These are phyloP conservation scores for Saprolegnia parasitica DNA, from an alignment of 352 stramenopile species.

Conservation along the genomic window DNA sequence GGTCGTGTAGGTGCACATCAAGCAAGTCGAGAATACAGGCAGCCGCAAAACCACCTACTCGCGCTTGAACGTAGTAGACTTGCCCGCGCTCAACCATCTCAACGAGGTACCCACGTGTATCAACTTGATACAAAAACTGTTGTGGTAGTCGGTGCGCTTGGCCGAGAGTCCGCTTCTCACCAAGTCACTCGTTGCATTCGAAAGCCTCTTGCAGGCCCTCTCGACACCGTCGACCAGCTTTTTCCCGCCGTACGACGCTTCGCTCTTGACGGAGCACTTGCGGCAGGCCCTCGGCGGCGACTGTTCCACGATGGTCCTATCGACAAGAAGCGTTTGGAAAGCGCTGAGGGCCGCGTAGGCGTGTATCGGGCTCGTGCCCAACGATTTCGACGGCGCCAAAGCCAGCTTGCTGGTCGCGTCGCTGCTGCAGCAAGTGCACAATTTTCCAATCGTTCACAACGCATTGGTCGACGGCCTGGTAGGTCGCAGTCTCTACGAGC, in stretches of 20 bases:
- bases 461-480: slow-evolving; percentile 48
- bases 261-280: slow-evolving; percentile 41
- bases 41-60: slow-evolving; percentile 43
- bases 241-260: slow-evolving; percentile 33
- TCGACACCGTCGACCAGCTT: neutral
- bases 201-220: slow-evolving; percentile 35
- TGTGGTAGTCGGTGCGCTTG: slow-evolving; percentile 36
- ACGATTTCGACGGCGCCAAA: slow-evolving; percentile 40
- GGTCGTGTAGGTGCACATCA: slow-evolving; percentile 32
- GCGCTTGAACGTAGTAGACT: slow-evolving; percentile 42
- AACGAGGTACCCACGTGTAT: slow-evolving; percentile 31
- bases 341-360: slow-evolving; percentile 12
- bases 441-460: slow-evolving; percentile 54
- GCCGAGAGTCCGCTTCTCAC: slow-evolving; percentile 51
- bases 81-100: slow-evolving; percentile 49
- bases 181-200: slow-evolving; percentile 48
- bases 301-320: slow-evolving; percentile 37
- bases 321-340: neutral
- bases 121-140: slow-evolving; percentile 26
- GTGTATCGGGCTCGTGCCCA: slow-evolving; percentile 39
- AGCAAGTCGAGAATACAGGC: slow-evolving; percentile 39
- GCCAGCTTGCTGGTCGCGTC: slow-evolving; percentile 40
- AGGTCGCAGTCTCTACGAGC: slow-evolving; percentile 19
- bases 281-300: slow-evolving; percentile 52
- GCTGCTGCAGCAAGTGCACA: slow-evolving; percentile 35